Evolutionary conservation across 805 yeast species (phyloP).

Genomic region (Kodamaea laetipori): DNA sequence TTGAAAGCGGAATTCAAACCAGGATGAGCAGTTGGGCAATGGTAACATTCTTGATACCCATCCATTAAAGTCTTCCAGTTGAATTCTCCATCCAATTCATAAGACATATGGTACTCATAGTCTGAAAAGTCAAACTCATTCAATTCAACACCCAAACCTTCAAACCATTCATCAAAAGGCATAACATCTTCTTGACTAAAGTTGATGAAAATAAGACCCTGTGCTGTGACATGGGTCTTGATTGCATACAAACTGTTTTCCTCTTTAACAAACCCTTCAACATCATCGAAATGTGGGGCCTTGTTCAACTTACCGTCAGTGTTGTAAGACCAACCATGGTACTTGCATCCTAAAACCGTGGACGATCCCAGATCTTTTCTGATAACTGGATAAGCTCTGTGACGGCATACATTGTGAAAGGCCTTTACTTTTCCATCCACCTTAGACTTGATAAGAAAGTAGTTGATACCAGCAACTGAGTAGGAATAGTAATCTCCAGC

Average conservation of each 20-base stretch:
- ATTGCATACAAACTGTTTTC: constrained; percentile 58
- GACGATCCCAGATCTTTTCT: constrained; percentile 62
- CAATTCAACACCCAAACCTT: constrained; percentile 53
- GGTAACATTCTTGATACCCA: constrained; percentile 69
- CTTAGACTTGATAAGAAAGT: constrained; percentile 56
- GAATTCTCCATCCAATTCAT: constrained; percentile 62
- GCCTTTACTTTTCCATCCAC: constrained; percentile 51
- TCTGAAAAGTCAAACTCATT: constrained; percentile 60
- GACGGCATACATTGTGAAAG: constrained; percentile 66
- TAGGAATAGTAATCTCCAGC: constrained; percentile 60
- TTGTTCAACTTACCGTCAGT: constrained; percentile 60
- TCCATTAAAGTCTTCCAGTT: constrained; percentile 71
- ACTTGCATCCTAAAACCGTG: constrained; percentile 57
- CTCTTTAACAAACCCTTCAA: constrained; percentile 57
- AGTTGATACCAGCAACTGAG: constrained; percentile 54
- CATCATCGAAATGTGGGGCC: constrained; percentile 63
- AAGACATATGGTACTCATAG: constrained; percentile 65
- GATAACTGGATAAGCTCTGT: constrained; percentile 64
- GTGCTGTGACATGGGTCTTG: constrained; percentile 54
- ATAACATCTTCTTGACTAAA: constrained; percentile 47
- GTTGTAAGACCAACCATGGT: constrained; percentile 68
- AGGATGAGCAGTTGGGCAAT: constrained; percentile 69
- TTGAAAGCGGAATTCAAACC: constrained; percentile 57
- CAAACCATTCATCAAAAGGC: constrained; percentile 55
- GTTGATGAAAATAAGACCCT: constrained; percentile 59